These are phyloP conservation scores for Ophiocytium majus DNA, from an alignment of 352 stramenopile species.

Conservation along the genomic window DNA sequence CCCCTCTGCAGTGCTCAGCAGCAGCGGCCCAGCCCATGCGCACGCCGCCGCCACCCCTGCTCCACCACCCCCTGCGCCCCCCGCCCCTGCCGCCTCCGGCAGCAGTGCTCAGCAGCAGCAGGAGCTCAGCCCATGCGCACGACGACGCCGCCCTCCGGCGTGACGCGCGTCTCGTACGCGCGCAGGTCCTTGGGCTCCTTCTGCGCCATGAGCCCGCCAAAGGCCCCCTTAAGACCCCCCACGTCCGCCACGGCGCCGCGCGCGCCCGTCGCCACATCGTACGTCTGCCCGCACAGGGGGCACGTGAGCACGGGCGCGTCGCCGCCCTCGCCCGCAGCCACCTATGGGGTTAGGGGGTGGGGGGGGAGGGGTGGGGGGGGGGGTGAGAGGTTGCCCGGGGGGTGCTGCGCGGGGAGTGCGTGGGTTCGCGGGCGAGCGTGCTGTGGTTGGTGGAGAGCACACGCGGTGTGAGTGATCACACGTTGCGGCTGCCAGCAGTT, in stretches of 20 bases:
- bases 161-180: slow-evolving; percentile 29
- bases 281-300: slow-evolving; percentile 45
- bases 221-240: neutral
- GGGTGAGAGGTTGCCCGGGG: too few species aligned
- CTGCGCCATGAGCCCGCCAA: slow-evolving; percentile 31
- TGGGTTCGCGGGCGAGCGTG: neutral
- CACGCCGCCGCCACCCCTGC: too few species aligned
- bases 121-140: slow-evolving; percentile 41
- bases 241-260: neutral
- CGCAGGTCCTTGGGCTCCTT: slow-evolving; percentile 34
- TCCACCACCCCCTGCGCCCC: too few species aligned
- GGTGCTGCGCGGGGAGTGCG: too few species aligned
- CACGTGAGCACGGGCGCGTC: slow-evolving; percentile 28
- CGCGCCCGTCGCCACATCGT: slow-evolving; percentile 47
- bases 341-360: neutral
- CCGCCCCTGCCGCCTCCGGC: too few species aligned
- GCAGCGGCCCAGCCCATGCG: too few species aligned
- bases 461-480: too few species aligned
- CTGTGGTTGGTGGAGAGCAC: too few species aligned
- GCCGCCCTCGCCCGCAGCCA: neutral
- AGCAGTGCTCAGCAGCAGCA: too few species aligned
- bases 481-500: too few species aligned
- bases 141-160: slow-evolving; percentile 32
- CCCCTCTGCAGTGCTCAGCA: too few species aligned
- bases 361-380: neutral